Percentiles rank a stretch among this genome's conserved stretches.
Conservation (phyloP, 768 basidiomycete species). For the Xerocomus brunneocitrinus region DNA sequence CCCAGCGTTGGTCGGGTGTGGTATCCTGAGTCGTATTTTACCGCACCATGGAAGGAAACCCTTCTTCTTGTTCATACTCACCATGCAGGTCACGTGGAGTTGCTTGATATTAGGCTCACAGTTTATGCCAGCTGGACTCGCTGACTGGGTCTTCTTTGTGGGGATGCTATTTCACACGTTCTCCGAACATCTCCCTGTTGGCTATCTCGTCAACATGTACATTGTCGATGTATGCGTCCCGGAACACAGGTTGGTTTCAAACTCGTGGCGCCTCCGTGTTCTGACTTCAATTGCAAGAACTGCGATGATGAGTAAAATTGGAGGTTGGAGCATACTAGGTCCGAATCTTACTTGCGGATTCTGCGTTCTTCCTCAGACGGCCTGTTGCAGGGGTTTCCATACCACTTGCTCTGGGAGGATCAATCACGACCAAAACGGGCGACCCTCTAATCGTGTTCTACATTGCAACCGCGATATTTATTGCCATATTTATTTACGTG, state of each 20-base stretch:
- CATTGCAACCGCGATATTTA: conserved; percentile 12
- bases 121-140: conserved; percentile 10
- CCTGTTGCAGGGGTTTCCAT: conserved; percentile 18
- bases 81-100: conserved; percentile 4
- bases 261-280: not conserved
- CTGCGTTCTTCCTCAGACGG: not conserved
- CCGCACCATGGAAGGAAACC: conserved; percentile 27
- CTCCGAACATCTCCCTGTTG: conserved; percentile 1
- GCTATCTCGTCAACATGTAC: conserved; percentile 26
- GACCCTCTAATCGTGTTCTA: conserved; percentile 23
- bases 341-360: not conserved
- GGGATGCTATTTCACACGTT: conserved; percentile 17
- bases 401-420: conserved; percentile 29
- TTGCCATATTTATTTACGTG: conserved; percentile 18
- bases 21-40: conserved; percentile 20
- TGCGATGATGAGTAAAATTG: conserved; percentile 20
- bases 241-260: conserved; percentile 20
- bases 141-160: conserved; percentile 14
- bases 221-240: conserved; percentile 24
- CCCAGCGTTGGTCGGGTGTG: conserved; percentile 24
- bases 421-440: conserved; percentile 24
- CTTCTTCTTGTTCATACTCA: conserved; percentile 11
- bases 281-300: conserved; percentile 21
- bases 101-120: conserved; percentile 17
- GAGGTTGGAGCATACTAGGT: conserved; percentile 31